These are phyloP conservation scores for Dalechampia spathulata DNA, from an alignment of 441 rosid species.

Conservation along the genomic window DNA sequence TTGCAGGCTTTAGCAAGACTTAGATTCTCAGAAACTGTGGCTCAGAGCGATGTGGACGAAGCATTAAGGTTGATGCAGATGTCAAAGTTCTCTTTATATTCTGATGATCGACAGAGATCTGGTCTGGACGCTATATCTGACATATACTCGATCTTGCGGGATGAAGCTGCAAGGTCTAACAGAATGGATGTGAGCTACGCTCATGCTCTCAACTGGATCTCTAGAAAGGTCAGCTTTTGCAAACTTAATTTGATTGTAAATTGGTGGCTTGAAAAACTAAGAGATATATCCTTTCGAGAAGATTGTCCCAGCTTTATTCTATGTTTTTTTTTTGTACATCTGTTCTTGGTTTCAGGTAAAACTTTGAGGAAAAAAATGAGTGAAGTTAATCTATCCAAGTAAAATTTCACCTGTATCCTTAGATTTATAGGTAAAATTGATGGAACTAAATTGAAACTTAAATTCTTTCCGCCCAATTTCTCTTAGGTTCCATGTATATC, in stretches of 20 bases:
- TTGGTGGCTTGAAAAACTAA: not conserved
- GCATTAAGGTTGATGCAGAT: conserved; percentile 97
- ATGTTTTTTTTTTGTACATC: too few species aligned
- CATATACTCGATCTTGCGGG: conserved; percentile 91
- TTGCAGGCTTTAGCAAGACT: conserved; percentile 92
- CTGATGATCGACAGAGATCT: conserved; percentile 83
- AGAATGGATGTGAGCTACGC: conserved; percentile 80
- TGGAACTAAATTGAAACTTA: too few species aligned
- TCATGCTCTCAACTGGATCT: conserved; percentile 94
- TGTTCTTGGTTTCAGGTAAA: too few species aligned
- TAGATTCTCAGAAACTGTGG: conserved; percentile 89
- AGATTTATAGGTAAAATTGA: too few species aligned
- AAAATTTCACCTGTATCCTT: too few species aligned
- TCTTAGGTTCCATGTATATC: too few species aligned
- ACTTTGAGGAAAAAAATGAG: too few species aligned
- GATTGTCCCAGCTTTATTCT: not conserved
- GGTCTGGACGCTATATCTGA: conserved; percentile 99
- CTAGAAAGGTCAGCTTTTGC: conserved; percentile 72
- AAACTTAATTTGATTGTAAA: conserved; percentile 9
- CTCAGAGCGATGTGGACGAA: conserved; percentile 98
- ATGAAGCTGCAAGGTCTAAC: conserved; percentile 91
- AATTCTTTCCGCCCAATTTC: too few species aligned
- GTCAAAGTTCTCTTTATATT: conserved; percentile 97
- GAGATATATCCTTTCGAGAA: not conserved
- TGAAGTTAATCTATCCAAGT: too few species aligned